Evolutionary conservation across 2,329 filamentous ascomycete species (phyloP).

Genomic region (Calcarisporium arbuscula): DNA sequence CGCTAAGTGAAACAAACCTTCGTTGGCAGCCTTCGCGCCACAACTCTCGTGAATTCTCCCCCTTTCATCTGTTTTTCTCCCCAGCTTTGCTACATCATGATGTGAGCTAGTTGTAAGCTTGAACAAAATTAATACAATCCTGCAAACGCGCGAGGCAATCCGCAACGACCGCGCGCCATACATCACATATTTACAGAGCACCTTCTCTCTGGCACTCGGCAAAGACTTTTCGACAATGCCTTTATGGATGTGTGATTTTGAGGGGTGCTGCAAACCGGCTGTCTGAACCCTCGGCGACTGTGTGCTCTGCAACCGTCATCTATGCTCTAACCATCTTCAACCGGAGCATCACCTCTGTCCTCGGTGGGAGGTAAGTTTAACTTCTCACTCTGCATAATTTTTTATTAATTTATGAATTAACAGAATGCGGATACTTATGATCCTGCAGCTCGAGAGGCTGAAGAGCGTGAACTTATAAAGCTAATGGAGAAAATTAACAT

Average conservation of each 20-base stretch:
- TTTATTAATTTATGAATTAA: constrained; percentile 10
- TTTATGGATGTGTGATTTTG: constrained; percentile 27
- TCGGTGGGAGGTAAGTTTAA: constrained; percentile 27
- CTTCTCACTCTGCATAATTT: constrained; percentile 2
- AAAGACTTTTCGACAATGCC: too few species aligned
- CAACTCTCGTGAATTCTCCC: too few species aligned
- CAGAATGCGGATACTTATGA: constrained; percentile 29
- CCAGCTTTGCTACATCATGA: too few species aligned
- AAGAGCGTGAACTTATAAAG: constrained; percentile 24
- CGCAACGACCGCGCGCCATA: too few species aligned
- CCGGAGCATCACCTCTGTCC: constrained; percentile 26
- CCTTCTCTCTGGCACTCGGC: too few species aligned
- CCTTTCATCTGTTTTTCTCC: too few species aligned
- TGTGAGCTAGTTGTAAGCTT: too few species aligned
- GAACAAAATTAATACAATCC: too few species aligned
- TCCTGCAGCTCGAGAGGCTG: constrained; percentile 24
- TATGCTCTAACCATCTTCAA: constrained; percentile 27
- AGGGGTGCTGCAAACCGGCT: constrained; percentile 21
- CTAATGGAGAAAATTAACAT: constrained; percentile 29
- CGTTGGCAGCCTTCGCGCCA: too few species aligned
- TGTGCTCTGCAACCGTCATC: constrained; percentile 30
- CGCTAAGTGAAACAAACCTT: too few species aligned
- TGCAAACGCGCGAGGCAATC: too few species aligned
- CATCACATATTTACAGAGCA: too few species aligned
- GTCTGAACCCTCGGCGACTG: constrained; percentile 30